phyloP scores from a whole-genome alignment of 306 rosid species.

The Sicyos baderoa region DNA sequence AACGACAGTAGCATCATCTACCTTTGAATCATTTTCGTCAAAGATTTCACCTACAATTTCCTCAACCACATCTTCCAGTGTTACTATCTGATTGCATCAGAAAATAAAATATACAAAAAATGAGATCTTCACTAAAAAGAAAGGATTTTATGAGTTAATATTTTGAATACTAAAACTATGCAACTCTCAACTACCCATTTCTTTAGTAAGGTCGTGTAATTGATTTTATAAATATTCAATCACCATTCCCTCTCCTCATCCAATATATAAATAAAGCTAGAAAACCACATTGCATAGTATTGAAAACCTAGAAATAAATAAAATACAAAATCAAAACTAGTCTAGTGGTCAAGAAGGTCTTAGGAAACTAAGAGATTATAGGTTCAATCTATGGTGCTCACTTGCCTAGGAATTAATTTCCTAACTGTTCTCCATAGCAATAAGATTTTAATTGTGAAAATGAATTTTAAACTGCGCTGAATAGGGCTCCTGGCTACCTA shows the following conservation, averaged over 20 bases:
- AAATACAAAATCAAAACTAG: neutral
- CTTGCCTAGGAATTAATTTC: no score
- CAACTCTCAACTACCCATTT: neutral
- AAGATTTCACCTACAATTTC: slow-evolving; percentile 99
- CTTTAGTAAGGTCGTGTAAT: neutral
- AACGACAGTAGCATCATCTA: slow-evolving; percentile 21
- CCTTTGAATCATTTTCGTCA: slow-evolving; percentile 97
- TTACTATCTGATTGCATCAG: slow-evolving; percentile 51
- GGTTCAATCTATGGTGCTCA: no score
- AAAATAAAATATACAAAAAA: neutral
- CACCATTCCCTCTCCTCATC: neutral
- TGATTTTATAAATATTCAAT: neutral
- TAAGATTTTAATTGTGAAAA: slow-evolving; percentile 9
- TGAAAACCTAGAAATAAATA: neutral
- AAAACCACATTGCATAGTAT: neutral
- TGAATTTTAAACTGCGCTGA: neutral
- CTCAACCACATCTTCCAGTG: slow-evolving; percentile 95
- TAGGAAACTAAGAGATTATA: no score
- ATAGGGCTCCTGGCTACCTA: neutral
- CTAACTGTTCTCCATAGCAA: neutral
- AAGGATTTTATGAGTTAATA: neutral
- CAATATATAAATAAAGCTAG: neutral
- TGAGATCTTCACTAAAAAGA: neutral
- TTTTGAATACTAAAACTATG: neutral
- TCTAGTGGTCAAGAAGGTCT: no score